Evolutionary conservation across 2,329 filamentous ascomycete species (phyloP).

Genomic region (Fusarium sambucinum): DNA sequence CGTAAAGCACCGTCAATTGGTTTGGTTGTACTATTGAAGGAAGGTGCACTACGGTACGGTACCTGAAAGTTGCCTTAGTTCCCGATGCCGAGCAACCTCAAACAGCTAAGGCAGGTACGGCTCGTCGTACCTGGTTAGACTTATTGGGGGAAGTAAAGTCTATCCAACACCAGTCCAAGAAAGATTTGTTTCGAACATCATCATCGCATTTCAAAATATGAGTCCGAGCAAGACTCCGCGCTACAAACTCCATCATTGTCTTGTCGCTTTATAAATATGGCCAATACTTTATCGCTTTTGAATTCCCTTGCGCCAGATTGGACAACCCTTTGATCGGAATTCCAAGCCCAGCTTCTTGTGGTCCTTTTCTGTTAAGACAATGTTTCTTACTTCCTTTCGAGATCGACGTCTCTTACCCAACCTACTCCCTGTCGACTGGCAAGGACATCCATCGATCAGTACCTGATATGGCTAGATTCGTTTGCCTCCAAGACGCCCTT

Average conservation of each 20-base stretch:
- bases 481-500: background rate
- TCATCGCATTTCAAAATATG: conserved; percentile 6
- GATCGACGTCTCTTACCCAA: conserved; percentile 2
- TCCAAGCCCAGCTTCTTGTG: conserved; percentile 15
- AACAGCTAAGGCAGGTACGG: conserved; percentile 35
- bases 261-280: background rate
- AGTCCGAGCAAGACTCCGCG: background rate
- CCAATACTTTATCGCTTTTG: background rate
- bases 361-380: background rate
- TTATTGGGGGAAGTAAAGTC: conserved; percentile 11
- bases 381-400: conserved; percentile 15
- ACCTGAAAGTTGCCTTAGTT: conserved; percentile 23
- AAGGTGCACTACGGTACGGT: conserved; percentile 14
- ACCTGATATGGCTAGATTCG: conserved; percentile 29
- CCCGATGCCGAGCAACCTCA: conserved; percentile 31
- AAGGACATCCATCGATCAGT: conserved; percentile 9
- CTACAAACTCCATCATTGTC: background rate
- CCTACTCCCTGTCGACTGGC: conserved; percentile 30
- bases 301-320: conserved; percentile 9
- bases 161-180: conserved; percentile 9
- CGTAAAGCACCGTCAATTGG: conserved; percentile 1
- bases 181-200: conserved; percentile 30
- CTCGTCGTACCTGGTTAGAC: conserved; percentile 10
- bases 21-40: background rate
- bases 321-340: conserved; percentile 3